Percentiles rank a stretch among this genome's conserved stretches.
Conservation (phyloP, 23 red algal species). For the Chondrus crispus region DNA sequence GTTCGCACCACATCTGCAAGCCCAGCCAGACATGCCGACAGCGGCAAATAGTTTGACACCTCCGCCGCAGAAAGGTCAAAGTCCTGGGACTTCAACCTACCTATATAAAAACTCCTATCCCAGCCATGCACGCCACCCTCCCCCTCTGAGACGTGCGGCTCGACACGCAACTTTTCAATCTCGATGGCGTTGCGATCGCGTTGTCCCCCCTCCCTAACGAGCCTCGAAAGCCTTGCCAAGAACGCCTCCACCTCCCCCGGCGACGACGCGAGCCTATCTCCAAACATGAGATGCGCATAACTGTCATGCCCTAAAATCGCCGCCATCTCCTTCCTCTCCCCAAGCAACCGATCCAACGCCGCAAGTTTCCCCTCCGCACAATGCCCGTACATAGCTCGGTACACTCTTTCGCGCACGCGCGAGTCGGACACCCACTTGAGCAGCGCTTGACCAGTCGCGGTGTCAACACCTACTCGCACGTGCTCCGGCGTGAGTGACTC, state of each 20-base stretch:
- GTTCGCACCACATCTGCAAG: constrained; percentile 39
- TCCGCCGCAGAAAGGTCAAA: constrained; percentile 42
- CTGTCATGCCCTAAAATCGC: constrained; percentile 27
- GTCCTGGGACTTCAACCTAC: constrained; percentile 37
- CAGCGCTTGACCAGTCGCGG: constrained; percentile 6
- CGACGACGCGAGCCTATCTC: constrained; percentile 46
- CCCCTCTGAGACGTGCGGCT: constrained; percentile 25
- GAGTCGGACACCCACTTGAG: constrained; percentile 65
- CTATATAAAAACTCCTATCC: constrained; percentile 72
- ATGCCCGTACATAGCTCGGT: neutral
- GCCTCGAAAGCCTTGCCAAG: constrained; percentile 25
- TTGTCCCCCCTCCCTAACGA: constrained; percentile 3
- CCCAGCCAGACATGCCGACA: constrained; percentile 54
- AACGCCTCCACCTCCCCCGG: constrained; percentile 39
- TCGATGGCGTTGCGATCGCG: constrained; percentile 29
- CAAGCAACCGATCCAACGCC: constrained; percentile 19
- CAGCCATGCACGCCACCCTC: constrained; percentile 30
- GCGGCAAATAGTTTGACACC: constrained; percentile 61
- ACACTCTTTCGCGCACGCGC: constrained; percentile 37
- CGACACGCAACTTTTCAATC: constrained; percentile 34
- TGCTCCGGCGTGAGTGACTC: constrained; percentile 20
- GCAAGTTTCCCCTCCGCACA: neutral
- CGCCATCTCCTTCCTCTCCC: constrained; percentile 29
- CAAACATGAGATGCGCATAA: constrained; percentile 47
- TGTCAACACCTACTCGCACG: neutral